Evolutionary conservation across 1,139 yeast genomes (phyloP).

Genomic region (Yamadazyma epiphylla): DNA sequence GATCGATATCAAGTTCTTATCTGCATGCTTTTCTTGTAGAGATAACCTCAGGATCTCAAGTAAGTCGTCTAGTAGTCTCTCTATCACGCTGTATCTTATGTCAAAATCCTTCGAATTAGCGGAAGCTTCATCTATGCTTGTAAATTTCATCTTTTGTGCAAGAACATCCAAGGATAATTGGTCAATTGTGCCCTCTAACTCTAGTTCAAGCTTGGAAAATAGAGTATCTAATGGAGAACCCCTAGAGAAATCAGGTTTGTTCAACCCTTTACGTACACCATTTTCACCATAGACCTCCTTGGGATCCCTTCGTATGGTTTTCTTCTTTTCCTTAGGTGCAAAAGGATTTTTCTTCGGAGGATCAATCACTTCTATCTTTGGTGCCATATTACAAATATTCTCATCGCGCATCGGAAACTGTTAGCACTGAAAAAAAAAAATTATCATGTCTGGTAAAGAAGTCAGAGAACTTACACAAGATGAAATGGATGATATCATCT

Average conservation of each 20-base stretch:
- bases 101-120: slow-evolving; percentile 12
- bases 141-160: slow-evolving; percentile 1
- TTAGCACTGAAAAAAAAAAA: background rate
- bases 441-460: slow-evolving; percentile 14
- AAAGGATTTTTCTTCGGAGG: slow-evolving; percentile 28
- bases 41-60: slow-evolving; percentile 35
- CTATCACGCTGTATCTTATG: slow-evolving; percentile 20
- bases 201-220: slow-evolving; percentile 27
- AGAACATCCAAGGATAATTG: slow-evolving; percentile 15
- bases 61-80: slow-evolving; percentile 27
- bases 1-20: slow-evolving; percentile 54
- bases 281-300: slow-evolving; percentile 26
- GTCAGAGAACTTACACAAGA: slow-evolving; percentile 49
- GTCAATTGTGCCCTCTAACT: slow-evolving; percentile 23
- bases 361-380: slow-evolving; percentile 25
- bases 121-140: too few species aligned
- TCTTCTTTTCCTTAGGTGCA: slow-evolving; percentile 19
- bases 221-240: slow-evolving; percentile 33
- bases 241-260: slow-evolving; percentile 28
- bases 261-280: slow-evolving; percentile 30
- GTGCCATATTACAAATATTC: slow-evolving; percentile 14
- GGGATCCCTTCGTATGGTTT: slow-evolving; percentile 30
- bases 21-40: slow-evolving; percentile 14
- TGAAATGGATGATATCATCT: slow-evolving; percentile 75
- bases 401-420: background rate